Conservation (phyloP, 2,329 filamentous ascomycete genomes). For the Cladophialophora chaetospira region DNA sequence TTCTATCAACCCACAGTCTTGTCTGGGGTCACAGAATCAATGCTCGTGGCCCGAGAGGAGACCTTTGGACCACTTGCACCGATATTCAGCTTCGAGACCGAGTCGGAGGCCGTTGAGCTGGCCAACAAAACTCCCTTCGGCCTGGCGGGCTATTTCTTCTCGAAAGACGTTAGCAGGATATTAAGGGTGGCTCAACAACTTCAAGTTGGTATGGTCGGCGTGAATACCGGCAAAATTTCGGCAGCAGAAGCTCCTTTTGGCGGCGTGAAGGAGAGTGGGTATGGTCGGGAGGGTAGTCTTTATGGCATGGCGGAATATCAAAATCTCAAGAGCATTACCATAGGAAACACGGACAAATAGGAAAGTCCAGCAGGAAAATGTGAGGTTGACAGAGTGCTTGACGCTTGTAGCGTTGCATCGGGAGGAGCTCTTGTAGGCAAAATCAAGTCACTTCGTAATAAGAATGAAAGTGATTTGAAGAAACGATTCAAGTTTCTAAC, state of each 20-base stretch:
- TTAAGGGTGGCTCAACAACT: constrained; percentile 62
- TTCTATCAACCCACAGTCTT: constrained; percentile 27
- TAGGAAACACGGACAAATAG: constrained; percentile 45
- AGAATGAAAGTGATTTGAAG: no score
- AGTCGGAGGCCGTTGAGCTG: constrained; percentile 37
- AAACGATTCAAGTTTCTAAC: no score
- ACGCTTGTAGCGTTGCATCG: no score
- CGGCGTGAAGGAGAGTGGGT: constrained; percentile 38
- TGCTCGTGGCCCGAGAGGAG: constrained; percentile 33
- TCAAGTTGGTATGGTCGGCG: constrained; percentile 81
- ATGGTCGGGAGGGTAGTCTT: constrained; percentile 39
- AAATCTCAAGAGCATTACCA: constrained; percentile 68
- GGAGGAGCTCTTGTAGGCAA: no score
- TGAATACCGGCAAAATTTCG: constrained; percentile 54
- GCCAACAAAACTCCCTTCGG: constrained; percentile 39
- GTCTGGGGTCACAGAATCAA: constrained; percentile 16
- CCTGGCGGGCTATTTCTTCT: constrained; percentile 37
- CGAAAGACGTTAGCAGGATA: constrained; percentile 58
- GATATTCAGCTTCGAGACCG: constrained; percentile 63
- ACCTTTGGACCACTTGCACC: constrained; percentile 38
- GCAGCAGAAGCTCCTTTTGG: constrained; percentile 48
- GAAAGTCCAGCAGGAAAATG: no score
- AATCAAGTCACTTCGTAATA: no score
- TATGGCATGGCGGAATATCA: constrained; percentile 68
- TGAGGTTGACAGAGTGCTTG: no score